Base-by-base conservation (phyloP, 768 basidiomycete species). In the Clathrus columnatus region DNA sequence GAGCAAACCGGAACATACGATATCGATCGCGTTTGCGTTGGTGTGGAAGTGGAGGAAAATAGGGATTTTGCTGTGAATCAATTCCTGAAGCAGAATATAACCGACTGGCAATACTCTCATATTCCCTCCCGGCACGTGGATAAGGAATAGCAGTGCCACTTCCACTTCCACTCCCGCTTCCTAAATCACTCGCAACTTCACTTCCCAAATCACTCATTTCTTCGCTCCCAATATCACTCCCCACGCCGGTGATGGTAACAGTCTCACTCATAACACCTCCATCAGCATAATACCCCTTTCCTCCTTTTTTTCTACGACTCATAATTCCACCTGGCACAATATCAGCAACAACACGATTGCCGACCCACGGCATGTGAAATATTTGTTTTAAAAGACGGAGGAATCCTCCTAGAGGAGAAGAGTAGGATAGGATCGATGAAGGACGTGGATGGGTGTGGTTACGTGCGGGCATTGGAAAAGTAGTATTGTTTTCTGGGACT, bases 201-300 rank as follows among this genome's bases (percentile, higher is more conserved):
- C 4, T 83, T 83, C 5, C 70, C 85, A 61, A 87, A 85, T 68
- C 80, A n/a, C n/a, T n/a, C n/a, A n/a, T n/a, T 81, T 63, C 65
- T 76, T 16, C 68, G 68, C 32, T 46, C 61, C 16, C 54, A 57
- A 61, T 59, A 30, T 65, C 44, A 47, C 51, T 43, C 29, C 46
- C 56, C 0, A 57, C 65, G 8, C 50, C 62, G 23, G 49, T 50
- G 17, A 48, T 57, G 18, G 55, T 63, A 2, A 67, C 69, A 1
- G 63, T 68, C 1, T 53, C 71, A 16, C 70, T 72, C 53, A 32
- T 23, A 24, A 47, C 29, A 44, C 50, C 53, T 42, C 52, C 57
- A 21, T 30, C 57, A n/a, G 42, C 28, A 30, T 61, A 50, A 51
- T 30, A 36, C 27, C 32, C 23, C 52, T 50, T 49, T 21, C 55